phyloP scores from a whole-genome alignment of 768 basidiomycete species.

The Lenzites betulinus region DNA sequence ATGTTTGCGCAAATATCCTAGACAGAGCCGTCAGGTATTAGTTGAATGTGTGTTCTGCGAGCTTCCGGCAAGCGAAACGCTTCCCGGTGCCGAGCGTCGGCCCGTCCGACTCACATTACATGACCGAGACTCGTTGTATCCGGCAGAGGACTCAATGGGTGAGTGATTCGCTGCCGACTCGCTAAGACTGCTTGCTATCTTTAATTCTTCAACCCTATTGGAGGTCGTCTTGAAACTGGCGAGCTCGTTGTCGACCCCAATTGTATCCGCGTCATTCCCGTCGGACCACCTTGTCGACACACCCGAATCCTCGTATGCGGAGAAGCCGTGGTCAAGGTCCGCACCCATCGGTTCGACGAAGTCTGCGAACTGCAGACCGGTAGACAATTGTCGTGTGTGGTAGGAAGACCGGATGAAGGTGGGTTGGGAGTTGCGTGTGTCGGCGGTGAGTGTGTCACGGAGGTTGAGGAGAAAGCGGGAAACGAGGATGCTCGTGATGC shows the following conservation, averaged over 20 bases:
- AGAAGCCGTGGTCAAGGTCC: background rate
- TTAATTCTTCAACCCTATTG: too few species aligned
- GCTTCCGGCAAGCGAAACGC: too few species aligned
- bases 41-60: too few species aligned
- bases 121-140: too few species aligned
- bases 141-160: too few species aligned
- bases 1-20: too few species aligned
- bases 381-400: background rate
- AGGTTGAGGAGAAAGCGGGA: slow-evolving; percentile 19
- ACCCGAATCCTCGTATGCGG: background rate
- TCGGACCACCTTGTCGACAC: background rate
- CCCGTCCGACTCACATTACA: too few species aligned
- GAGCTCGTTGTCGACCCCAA: background rate
- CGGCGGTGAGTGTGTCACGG: background rate
- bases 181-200: too few species aligned
- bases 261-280: background rate
- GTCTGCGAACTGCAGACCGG: slow-evolving; percentile 3
- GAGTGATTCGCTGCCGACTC: too few species aligned
- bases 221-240: background rate
- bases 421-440: background rate
- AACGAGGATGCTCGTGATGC: slow-evolving; percentile 16
- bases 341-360: slow-evolving; percentile 16
- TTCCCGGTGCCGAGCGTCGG: too few species aligned
- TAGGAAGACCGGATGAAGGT: background rate
- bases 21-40: too few species aligned